Base-by-base conservation (phyloP, 768 basidiomycete species). In the Tricholomella constricta region DNA sequence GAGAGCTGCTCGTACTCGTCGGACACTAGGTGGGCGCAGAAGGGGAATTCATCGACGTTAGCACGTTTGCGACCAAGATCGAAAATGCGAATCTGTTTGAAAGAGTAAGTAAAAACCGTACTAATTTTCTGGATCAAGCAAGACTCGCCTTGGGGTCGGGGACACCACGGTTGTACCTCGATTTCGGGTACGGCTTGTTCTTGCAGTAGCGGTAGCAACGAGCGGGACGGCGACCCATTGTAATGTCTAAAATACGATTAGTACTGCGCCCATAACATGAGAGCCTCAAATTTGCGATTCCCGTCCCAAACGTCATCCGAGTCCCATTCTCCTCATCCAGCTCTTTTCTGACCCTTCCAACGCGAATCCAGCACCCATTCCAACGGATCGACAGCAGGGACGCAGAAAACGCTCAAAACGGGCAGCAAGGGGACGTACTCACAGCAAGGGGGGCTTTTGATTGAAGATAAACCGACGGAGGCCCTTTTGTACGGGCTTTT, bases 151-250 rank as follows among this genome's bases (percentile, higher is more conserved):
- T 97, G 62, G 94, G 74, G 68, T 98, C 96, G 63, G 96, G 96
- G 34, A 98, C 95, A 91, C 94, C 94, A 78, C 94, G 93, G 79
- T 96, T 96, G 82, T 96, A 96, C 68, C 93, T 77, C 48, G 88
- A 91, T 77, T 94, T 95, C 53, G 91, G 93, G 79, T 91, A 95
- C 22, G 96, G 94, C 85, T 98, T 98, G 85, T 95, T 96, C 80
- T 98, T 98, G 85, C 94, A 98, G 81, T 98, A 98, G 63, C 94
- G 89, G 80, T 96, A 96, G 85, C 94, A 97, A 66, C 91, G 89
- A 76, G 94, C 93, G 59, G 94, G 94, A 81, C 94, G 91, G 72
- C 94, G 92, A 83, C 94, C 94, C 94, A 97, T 97, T 52, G 40
- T 49, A 47, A 26, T 34, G 42, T 37, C 25, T 38, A 41, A 41